A percentile compares a stretch with the other conserved stretches of the same genome.
These are phyloP conservation scores for Tubosaeta sp. DNA, from an alignment of 768 basidiomycete genomes.

Conservation along the genomic window DNA sequence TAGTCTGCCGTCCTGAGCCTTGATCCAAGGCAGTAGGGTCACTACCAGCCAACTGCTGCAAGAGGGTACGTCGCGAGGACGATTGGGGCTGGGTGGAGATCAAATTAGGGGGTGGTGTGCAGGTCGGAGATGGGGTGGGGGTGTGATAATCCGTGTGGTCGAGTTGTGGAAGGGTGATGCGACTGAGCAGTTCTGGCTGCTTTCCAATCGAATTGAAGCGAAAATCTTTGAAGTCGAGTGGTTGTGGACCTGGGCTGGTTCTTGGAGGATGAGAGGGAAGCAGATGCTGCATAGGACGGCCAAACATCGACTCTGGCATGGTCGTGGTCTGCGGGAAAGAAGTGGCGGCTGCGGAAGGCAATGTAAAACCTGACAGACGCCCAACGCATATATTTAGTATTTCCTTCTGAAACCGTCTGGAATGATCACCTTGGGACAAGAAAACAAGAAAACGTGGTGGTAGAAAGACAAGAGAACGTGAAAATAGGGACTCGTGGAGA, in stretches of 20 bases:
- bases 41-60: conserved; percentile 18
- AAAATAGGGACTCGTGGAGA: conserved; percentile 4
- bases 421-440: conserved; percentile 13
- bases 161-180: conserved; percentile 39
- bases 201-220: conserved; percentile 53
- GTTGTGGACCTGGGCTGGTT: conserved; percentile 1
- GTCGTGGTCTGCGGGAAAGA: conserved; percentile 11
- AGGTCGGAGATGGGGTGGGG: conserved; percentile 19
- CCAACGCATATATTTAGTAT: conserved; percentile 16
- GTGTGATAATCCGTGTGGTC: conserved; percentile 25
- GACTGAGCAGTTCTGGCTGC: conserved; percentile 47
- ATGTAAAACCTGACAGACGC: conserved; percentile 6
- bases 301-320: conserved; percentile 30
- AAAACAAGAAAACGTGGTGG: neutral
- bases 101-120: conserved; percentile 5
- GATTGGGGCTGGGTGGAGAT: conserved; percentile 5
- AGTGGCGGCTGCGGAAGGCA: conserved; percentile 5
- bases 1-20: neutral
- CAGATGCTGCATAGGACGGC: conserved; percentile 23
- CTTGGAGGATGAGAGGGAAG: conserved; percentile 18
- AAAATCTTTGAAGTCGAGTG: conserved; percentile 37
- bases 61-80: conserved; percentile 19
- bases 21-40: neutral
- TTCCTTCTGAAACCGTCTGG: neutral
- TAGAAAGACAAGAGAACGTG: neutral